phyloP scores from a whole-genome alignment of 192 early-diverging fungal species.

The Coemansia sp. region DNA sequence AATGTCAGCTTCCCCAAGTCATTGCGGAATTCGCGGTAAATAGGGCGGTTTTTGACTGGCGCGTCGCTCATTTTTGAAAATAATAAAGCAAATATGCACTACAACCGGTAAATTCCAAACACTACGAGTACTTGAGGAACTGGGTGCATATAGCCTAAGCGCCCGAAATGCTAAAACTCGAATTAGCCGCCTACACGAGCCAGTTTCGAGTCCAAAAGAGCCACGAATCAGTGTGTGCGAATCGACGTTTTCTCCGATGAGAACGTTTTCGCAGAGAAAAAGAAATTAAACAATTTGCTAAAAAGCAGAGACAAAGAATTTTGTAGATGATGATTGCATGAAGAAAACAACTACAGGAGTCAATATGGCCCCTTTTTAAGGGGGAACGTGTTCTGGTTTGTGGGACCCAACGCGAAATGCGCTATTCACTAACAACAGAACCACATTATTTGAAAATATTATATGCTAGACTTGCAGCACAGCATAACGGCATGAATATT shows the following conservation, averaged over 20 bases:
- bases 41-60: constrained; percentile 30
- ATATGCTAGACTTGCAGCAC: too few relatives aligned
- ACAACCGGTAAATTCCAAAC: neutral
- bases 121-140: neutral
- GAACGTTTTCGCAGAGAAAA: neutral
- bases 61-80: constrained; percentile 6
- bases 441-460: too few relatives aligned
- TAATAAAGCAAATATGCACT: neutral
- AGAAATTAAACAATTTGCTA: neutral
- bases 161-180: neutral
- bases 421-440: too few relatives aligned
- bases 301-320: neutral
- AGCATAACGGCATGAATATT: too few relatives aligned
- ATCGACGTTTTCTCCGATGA: neutral
- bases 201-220: neutral
- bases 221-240: neutral
- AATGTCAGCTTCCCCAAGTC: constrained; percentile 81
- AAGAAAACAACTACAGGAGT: neutral
- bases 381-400: too few relatives aligned
- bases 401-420: too few relatives aligned
- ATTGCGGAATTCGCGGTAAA: constrained; percentile 62
- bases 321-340: neutral
- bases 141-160: neutral
- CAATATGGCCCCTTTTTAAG: too few relatives aligned
- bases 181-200: neutral